Base-by-base conservation (phyloP, 2,329 filamentous ascomycete species). In the Cyphellophora attinorum region DNA sequence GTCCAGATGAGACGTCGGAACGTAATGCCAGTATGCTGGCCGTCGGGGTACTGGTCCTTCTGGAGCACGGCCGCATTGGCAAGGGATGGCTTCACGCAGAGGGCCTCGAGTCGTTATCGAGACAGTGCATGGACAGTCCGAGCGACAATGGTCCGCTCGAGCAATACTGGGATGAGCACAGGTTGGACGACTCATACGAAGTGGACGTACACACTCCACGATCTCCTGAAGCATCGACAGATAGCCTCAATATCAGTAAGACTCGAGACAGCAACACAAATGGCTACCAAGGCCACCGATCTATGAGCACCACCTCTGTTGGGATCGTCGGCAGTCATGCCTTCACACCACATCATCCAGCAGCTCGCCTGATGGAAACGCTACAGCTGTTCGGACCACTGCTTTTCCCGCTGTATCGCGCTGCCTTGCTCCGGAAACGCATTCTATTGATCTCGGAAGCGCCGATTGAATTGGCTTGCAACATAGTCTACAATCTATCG, bases 401-500 rank as follows among this genome's bases (percentile, higher is more conserved):
- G 37, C 76, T 96, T 33, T 98, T 95, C 53, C 85, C 91, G 8
- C 73, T 98, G 42, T 82, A 94, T 49, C 77, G 91, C 49, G 85
- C 86, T 29, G 85, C 88, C 5, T 62, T 98, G 32, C 62, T 94
- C 42, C 76, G 89, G 37, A 89, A 91, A 61, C 76, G 91, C 38
- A 89, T 98, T 37, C 61, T 98, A 33, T 79, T 98, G 41, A 80
- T 91, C 16, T 81, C 82, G 12, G 78, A 88, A 55, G 79, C 88
- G 8, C 91, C 91, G 1, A 85, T 98, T 14, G 80, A 88, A 54
- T 68, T 77, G 49, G 74, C 77, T 35, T 96, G 89, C 63, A 85
- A 94, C 58, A 93, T 88, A 89, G 91, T 96, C 42, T 98, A 96
- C 61, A 78, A 91, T 55, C 74, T 96, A 33, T 95, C 89, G n/a